A percentile compares a stretch with the other conserved stretches of the same genome.
phyloP scores from a whole-genome alignment of 2,329 filamentous ascomycete genomes.

The Phialophora chinensis region DNA sequence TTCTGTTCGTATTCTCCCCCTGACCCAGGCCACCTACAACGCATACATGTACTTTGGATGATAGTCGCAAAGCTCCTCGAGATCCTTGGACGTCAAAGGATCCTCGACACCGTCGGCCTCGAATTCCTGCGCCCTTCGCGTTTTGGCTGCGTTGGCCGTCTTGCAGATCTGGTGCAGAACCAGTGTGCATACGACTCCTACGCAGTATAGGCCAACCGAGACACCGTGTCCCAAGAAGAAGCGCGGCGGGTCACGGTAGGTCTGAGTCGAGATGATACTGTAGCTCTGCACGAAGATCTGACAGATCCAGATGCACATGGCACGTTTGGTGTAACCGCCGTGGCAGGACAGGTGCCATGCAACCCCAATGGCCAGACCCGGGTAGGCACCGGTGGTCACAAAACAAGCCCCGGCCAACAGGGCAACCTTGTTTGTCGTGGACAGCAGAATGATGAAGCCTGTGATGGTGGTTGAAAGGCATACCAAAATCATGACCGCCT shows the following conservation, averaged over 20 bases:
- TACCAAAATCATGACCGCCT: not conserved
- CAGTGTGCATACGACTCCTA: not conserved
- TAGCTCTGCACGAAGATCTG: slow-evolving; percentile 20
- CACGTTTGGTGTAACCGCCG: slow-evolving; percentile 24
- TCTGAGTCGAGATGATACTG: slow-evolving; percentile 19
- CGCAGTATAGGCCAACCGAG: slow-evolving; percentile 15
- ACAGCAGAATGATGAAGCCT: slow-evolving; percentile 23
- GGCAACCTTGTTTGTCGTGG: slow-evolving; percentile 10
- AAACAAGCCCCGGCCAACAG: slow-evolving; percentile 18
- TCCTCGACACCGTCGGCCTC: not conserved
- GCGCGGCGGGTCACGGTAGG: slow-evolving; percentile 17
- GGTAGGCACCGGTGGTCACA: slow-evolving; percentile 16
- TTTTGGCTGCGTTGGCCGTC: slow-evolving; percentile 1
- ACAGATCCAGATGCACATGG: not conserved
- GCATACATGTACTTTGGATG: slow-evolving; percentile 17
- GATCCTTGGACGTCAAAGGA: not conserved
- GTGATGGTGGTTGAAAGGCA: slow-evolving; percentile 5
- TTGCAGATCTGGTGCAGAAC: not conserved
- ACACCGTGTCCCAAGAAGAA: slow-evolving; percentile 23
- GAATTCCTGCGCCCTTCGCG: not conserved
- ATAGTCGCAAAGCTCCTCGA: slow-evolving; percentile 19
- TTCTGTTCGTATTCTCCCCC: too few relatives aligned
- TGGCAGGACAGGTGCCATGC: slow-evolving; percentile 11
- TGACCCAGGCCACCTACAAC: slow-evolving; percentile 2
- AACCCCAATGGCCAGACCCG: not conserved